phyloP scores from a whole-genome alignment of 2,329 filamentous ascomycete genomes.

The Ilyonectria robusta region DNA sequence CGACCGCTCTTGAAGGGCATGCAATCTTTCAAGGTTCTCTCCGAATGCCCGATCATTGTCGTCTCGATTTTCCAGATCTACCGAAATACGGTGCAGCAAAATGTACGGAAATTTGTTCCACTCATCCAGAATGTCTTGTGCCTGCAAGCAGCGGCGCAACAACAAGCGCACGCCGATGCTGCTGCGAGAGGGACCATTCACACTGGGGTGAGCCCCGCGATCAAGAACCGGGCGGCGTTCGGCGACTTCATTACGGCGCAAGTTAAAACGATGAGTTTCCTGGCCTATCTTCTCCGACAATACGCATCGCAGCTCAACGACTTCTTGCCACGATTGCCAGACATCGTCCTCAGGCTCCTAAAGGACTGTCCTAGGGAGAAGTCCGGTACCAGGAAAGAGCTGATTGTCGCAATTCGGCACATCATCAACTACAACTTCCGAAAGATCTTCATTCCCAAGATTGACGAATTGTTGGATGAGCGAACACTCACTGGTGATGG shows the following conservation, averaged over 20 bases:
- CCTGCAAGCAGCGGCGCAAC: slow-evolving; percentile 92
- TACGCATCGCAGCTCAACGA: slow-evolving; percentile 90
- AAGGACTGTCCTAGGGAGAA: slow-evolving; percentile 97
- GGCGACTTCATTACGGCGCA: slow-evolving; percentile 98
- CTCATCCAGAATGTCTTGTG: slow-evolving; percentile 92
- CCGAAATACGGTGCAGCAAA: slow-evolving; percentile 81
- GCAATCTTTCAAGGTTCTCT: slow-evolving; percentile 98
- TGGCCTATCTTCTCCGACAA: slow-evolving; percentile 91
- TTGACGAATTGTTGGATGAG: slow-evolving; percentile 95
- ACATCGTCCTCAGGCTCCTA: slow-evolving; percentile 90
- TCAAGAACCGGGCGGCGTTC: slow-evolving; percentile 94
- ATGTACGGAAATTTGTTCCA: slow-evolving; percentile 93
- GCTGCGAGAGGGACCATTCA: slow-evolving; percentile 85
- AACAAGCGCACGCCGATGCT: slow-evolving; percentile 90
- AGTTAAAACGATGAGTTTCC: slow-evolving; percentile 99
- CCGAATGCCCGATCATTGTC: slow-evolving; percentile 98
- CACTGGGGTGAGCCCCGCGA: slow-evolving; percentile 91
- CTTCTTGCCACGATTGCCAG: slow-evolving; percentile 87
- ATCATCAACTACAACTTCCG: slow-evolving; percentile 99
- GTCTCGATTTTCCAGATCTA: slow-evolving; percentile 98
- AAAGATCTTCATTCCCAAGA: slow-evolving; percentile 93
- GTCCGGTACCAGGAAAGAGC: slow-evolving; percentile 91
- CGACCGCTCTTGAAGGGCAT: slow-evolving; percentile 91
- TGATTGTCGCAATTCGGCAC: slow-evolving; percentile 95
- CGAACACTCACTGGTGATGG: slow-evolving; percentile 95